Percentiles rank a stretch among this genome's conserved stretches.
These are phyloP conservation scores for Ceriops decandra DNA, from an alignment of 345 rosid species.

Conservation along the genomic window DNA sequence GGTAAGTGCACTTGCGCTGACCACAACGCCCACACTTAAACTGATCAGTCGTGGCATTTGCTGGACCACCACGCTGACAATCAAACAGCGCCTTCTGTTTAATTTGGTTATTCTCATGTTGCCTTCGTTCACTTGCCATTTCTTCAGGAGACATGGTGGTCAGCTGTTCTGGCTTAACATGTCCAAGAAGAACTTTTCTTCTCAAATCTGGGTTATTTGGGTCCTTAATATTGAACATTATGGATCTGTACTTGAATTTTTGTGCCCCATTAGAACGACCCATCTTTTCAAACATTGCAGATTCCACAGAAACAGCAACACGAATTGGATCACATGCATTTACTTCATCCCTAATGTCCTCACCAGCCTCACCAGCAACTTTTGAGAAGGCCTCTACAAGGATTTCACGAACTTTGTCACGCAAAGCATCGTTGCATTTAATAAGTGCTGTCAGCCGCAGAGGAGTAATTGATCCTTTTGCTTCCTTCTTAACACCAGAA, in stretches of 20 bases:
- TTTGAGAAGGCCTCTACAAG: slow-evolving; percentile 73
- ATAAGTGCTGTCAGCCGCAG: slow-evolving; percentile 59
- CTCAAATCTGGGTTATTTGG: slow-evolving; percentile 85
- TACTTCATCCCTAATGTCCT: slow-evolving; percentile 46
- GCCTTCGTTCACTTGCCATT: slow-evolving; percentile 89
- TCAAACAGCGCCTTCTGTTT: slow-evolving; percentile 77
- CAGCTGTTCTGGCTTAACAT: slow-evolving; percentile 71
- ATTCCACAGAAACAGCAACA: slow-evolving; percentile 83
- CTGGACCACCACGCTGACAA: slow-evolving; percentile 57
- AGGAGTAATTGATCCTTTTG: slow-evolving; percentile 40
- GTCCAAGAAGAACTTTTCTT: slow-evolving; percentile 86
- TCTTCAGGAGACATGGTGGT: slow-evolving; percentile 72
- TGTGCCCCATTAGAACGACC: slow-evolving; percentile 82
- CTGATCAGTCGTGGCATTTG: slow-evolving; percentile 87
- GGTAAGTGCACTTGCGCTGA: slow-evolving; percentile 72
- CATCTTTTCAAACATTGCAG: slow-evolving; percentile 73
- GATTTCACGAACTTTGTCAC: slow-evolving; percentile 81
- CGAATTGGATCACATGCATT: slow-evolving; percentile 71
- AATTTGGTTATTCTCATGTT: slow-evolving; percentile 63
- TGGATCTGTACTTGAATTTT: slow-evolving; percentile 83
- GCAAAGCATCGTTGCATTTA: slow-evolving; percentile 72
- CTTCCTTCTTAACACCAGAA: slow-evolving; percentile 39
- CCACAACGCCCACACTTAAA: slow-evolving; percentile 80
- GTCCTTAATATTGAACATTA: slow-evolving; percentile 91
- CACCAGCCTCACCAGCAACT: slow-evolving; percentile 63